Base-by-base conservation (phyloP, 768 basidiomycete genomes). In the Panellus pusillus region DNA sequence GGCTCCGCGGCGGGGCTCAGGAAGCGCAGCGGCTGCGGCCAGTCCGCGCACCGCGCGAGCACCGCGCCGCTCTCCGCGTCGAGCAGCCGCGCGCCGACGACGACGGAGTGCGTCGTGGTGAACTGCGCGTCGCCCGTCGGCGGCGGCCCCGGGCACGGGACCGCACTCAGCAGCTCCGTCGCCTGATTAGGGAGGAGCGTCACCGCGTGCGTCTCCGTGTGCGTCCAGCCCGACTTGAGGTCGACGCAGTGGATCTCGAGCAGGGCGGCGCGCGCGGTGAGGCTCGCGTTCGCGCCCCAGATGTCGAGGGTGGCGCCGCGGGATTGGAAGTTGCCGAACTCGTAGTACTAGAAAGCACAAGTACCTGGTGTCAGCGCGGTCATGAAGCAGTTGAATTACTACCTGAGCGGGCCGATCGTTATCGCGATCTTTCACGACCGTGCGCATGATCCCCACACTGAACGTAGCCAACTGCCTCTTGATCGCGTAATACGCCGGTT, bases 11-110 rank as follows among this genome's bases (percentile, higher is more conserved):
- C n/a, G n/a, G 51, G 55, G 47, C 76, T 70, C 63, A 93, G 76
- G 70, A 79, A 90, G 65, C 92, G 86, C 74, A 84, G 93, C 15
- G 93, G 92, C 70, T 93, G 89, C 20, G 91, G 93, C 92, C 84
- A 93, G 64, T 91, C 83, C 9, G 83, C 78, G 62, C 75, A 81
- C 35, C 91, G 76, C 28, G 81, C 85, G 45, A 93, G 63, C n/a
- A 91, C 77, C 4, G 63, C 59, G 9, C 81, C 82, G 29, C 66
- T 67, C 14, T 70, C 66, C 36, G 76, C 78, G 40, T 83, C 73
- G 40, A 87, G 66, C 55, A 86, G 78, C 40, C 81, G 80, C 3
- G 83, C 83, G 20, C 82, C 77, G 45, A 88, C 77, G 35, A 93
- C 83, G 6, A 84, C 77, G 49, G 77, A 76, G 24, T 81, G 79